Conservation (phyloP, 345 rosid species). For the Gossypium sturtianum region DNA sequence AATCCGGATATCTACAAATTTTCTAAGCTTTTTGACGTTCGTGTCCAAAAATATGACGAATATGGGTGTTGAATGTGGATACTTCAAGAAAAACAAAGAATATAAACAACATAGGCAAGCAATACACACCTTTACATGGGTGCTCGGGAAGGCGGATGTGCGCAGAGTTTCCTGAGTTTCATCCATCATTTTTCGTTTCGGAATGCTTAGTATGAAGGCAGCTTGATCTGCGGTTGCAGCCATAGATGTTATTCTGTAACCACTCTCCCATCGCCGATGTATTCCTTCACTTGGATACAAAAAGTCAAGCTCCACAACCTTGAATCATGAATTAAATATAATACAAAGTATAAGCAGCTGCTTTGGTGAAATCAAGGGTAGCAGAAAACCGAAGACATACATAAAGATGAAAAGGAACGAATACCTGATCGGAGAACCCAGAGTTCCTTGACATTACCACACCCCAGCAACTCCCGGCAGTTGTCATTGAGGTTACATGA, state of each 20-base stretch:
- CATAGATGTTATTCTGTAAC: slow-evolving; percentile 90
- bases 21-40: background rate
- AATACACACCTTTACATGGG: slow-evolving; percentile 74
- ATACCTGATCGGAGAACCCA: slow-evolving; percentile 83
- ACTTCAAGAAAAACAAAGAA: background rate
- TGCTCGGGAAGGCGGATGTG: slow-evolving; percentile 91
- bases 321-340: slow-evolving; percentile 16
- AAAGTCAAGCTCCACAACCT: slow-evolving; percentile 99
- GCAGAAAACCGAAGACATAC: background rate
- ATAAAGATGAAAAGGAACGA: background rate
- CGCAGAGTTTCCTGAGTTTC: slow-evolving; percentile 97
- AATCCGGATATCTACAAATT: background rate
- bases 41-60: background rate
- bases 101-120: background rate
- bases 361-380: background rate
- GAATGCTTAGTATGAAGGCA: slow-evolving; percentile 81
- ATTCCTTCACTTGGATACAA: slow-evolving; percentile 93
- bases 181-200: slow-evolving; percentile 73
- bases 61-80: background rate
- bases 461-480: slow-evolving; percentile 93
- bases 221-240: slow-evolving; percentile 95
- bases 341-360: background rate
- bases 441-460: slow-evolving; percentile 94
- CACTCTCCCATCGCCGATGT: slow-evolving; percentile 86
- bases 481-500: slow-evolving; percentile 95